Evolutionary conservation across 1,284 basidiomycete species (phyloP).

Genomic region (Phaffia rhodozyma): DNA sequence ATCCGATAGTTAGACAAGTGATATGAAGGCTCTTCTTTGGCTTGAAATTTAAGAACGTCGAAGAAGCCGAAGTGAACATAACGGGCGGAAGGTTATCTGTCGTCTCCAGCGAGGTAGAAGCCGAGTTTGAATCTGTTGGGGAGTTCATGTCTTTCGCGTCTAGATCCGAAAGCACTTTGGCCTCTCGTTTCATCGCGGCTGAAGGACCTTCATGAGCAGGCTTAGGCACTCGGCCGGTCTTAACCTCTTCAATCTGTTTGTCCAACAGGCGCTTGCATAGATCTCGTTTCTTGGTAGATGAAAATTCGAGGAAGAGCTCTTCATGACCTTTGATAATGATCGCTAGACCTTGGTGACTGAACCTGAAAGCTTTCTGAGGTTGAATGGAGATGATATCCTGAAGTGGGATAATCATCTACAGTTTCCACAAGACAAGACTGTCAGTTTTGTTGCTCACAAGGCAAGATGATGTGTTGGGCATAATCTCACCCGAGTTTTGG

Average conservation of each 20-base stretch:
- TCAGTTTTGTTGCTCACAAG: neutral
- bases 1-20: conserved; percentile 89
- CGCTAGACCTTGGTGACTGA: conserved; percentile 76
- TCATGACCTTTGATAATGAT: conserved; percentile 90
- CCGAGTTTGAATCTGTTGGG: conserved; percentile 33
- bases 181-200: neutral
- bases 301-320: conserved; percentile 92
- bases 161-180: neutral
- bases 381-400: conserved; percentile 74
- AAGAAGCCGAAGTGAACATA: conserved; percentile 86
- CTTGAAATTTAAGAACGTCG: conserved; percentile 88
- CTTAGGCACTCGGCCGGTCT: conserved; percentile 21
- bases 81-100: conserved; percentile 62
- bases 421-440: conserved; percentile 1
- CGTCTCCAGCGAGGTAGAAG: conserved; percentile 22
- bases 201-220: neutral
- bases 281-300: conserved; percentile 59
- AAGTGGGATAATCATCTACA: conserved; percentile 84
- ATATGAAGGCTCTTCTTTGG: conserved; percentile 69
- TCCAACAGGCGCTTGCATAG: conserved; percentile 64
- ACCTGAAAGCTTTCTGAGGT: conserved; percentile 72
- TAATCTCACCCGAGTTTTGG: conserved; percentile 56
- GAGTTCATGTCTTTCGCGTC: conserved; percentile 26
- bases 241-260: conserved; percentile 63
- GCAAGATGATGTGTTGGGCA: neutral